Base-by-base conservation (phyloP, 129 eudicot genomes). In the Apium graveolens region DNA sequence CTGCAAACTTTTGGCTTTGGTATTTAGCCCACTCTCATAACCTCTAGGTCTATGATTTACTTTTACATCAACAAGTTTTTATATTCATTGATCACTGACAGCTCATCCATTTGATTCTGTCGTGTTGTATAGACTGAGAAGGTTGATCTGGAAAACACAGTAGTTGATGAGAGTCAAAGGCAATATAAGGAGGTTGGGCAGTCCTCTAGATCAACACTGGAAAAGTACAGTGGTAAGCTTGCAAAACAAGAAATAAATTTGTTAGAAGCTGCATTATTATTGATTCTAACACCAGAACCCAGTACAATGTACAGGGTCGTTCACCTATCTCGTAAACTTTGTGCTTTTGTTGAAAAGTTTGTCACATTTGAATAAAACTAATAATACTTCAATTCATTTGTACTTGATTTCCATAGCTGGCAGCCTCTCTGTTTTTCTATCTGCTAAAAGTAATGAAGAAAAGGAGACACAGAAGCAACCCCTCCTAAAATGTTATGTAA, bases 61-160 rank as follows among this genome's bases (percentile, higher is more conserved):
- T 74, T 74, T 32, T 46, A 27, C 63, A 27, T 29, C 8, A 73
- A 39, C n/a, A 73, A 11, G 76, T 39, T 24, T 72, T 4, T 72
- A 11, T 21, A 26, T 73, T 27, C 3, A 9, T 20, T 44, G 24
- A 43, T 74, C 11, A 17, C 41, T 44, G 20, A 43, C 24, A 73
- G 41, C 21, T 42, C 11, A 0, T 73, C 17, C 8, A 24, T 74
- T 72, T 41, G 17, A 18, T 37, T 75, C 76, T 78, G 79, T 65
- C 82, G 80, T 84, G 26, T 16, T 82, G 41, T 96, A 77, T 86
- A 96, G 99, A 92, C 99, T 79, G 99, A 96, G 84, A 96, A 96
- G 85, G 99, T 96, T 73, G 99, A 96, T 83, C 80, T 96, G 66
- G 99, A 96, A 90, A 96, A 96, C 80, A 96, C 99, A 41, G 99